Evolutionary conservation across 2,329 filamentous ascomycete species (phyloP).

Genomic region (Claviceps quebecensis): DNA sequence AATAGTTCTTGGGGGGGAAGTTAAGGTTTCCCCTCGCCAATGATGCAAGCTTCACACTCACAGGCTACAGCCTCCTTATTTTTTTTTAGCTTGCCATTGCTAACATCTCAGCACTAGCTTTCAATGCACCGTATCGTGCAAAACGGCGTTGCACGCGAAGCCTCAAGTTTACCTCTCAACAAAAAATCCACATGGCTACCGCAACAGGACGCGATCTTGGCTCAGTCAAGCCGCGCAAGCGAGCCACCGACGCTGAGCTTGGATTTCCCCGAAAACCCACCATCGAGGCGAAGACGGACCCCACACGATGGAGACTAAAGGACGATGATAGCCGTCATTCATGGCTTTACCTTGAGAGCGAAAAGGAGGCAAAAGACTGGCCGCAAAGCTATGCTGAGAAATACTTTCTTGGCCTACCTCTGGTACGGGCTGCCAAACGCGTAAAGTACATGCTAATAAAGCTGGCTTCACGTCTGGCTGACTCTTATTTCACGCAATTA

Average conservation of each 20-base stretch:
- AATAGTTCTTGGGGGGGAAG: no score
- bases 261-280: slow-evolving; percentile 30
- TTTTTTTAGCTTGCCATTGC: neutral
- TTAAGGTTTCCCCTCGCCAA: no score
- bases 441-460: neutral
- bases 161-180: neutral
- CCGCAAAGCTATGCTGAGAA: slow-evolving; percentile 83
- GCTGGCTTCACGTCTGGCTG: neutral
- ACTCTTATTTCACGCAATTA: slow-evolving; percentile 20
- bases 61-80: no score
- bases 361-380: slow-evolving; percentile 58
- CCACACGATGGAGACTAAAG: slow-evolving; percentile 67
- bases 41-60: no score
- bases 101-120: neutral
- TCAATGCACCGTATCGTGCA: neutral
- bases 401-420: slow-evolving; percentile 67
- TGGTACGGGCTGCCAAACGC: slow-evolving; percentile 35
- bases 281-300: slow-evolving; percentile 55
- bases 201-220: slow-evolving; percentile 17
- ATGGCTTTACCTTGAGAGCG: slow-evolving; percentile 80
- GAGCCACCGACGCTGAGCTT: slow-evolving; percentile 24
- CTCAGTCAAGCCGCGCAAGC: slow-evolving; percentile 26
- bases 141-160: neutral
- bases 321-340: slow-evolving; percentile 78
- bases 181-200: slow-evolving; percentile 13